These are phyloP conservation scores for Penstemon newberryi DNA, from an alignment of 257 asterid genomes.

Conservation along the genomic window DNA sequence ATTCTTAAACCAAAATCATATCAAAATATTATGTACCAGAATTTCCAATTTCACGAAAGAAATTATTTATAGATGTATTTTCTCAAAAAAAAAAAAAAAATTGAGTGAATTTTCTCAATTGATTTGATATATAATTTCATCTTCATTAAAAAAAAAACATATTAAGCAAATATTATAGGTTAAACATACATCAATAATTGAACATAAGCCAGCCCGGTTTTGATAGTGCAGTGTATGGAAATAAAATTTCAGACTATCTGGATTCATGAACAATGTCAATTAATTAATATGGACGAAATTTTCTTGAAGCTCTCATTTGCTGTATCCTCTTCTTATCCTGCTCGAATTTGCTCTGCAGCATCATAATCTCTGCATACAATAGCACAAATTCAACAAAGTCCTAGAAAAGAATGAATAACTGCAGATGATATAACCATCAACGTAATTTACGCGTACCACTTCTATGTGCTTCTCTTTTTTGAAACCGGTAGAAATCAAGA, in stretches of 20 bases:
- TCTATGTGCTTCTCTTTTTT: constrained; percentile 82
- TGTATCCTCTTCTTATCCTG: constrained; percentile 93
- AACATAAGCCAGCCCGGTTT: not conserved
- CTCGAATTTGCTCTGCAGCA: constrained; percentile 88
- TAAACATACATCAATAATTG: not conserved
- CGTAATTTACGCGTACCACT: constrained; percentile 52
- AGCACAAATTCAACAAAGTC: not conserved
- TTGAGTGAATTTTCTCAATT: not conserved
- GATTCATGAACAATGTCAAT: not conserved
- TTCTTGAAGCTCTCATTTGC: constrained; percentile 82
- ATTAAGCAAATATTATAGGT: not conserved
- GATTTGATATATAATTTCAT: not conserved
- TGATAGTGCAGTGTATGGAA: not conserved
- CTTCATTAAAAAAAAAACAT: not conserved
- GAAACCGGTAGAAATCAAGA: constrained; percentile 78
- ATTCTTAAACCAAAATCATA: too few species aligned
- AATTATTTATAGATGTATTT: too few species aligned
- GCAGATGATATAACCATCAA: not conserved
- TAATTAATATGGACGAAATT: constrained; percentile 71
- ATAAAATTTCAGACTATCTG: not conserved
- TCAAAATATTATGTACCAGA: too few species aligned
- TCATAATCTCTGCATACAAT: constrained; percentile 69
- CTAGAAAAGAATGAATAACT: not conserved
- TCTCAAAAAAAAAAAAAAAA: too few species aligned
- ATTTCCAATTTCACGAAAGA: too few species aligned